Evolutionary conservation across 192 early-diverging fungal genomes (phyloP).

Genomic region (Rhizophagus sp.): DNA sequence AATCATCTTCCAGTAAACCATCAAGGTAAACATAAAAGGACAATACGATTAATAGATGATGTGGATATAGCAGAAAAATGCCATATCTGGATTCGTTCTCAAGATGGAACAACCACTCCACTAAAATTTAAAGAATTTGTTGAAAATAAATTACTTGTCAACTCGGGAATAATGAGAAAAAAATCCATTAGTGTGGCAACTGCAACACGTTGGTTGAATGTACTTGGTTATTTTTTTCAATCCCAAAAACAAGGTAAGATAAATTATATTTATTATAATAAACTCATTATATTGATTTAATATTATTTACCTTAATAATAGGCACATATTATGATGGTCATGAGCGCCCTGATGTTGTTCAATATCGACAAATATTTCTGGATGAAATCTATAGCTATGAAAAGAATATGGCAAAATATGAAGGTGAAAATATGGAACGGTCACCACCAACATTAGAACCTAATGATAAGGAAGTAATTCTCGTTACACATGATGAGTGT

Average conservation of each 20-base stretch:
- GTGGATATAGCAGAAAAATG: neutral
- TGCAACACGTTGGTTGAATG: no score
- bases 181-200: no score
- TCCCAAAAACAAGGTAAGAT: no score
- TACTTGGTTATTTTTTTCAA: no score
- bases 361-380: neutral
- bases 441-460: neutral
- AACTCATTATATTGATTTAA: no score
- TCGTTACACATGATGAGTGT: conserved; percentile 1
- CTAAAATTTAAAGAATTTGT: neutral
- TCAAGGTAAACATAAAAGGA: neutral
- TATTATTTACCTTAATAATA: neutral
- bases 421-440: conserved; percentile 6
- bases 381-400: neutral
- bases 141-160: no score
- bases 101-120: neutral
- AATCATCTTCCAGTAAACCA: neutral
- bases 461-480: neutral
- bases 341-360: neutral
- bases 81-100: neutral
- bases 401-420: conserved; percentile 9
- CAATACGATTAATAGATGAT: neutral
- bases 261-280: neutral
- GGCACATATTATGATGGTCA: no score
- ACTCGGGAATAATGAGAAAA: no score